Percentiles rank a stretch among this genome's conserved stretches.
phyloP scores from a whole-genome alignment of 495 filamentous ascomycete genomes.

The Talaromyces thailandensis region DNA sequence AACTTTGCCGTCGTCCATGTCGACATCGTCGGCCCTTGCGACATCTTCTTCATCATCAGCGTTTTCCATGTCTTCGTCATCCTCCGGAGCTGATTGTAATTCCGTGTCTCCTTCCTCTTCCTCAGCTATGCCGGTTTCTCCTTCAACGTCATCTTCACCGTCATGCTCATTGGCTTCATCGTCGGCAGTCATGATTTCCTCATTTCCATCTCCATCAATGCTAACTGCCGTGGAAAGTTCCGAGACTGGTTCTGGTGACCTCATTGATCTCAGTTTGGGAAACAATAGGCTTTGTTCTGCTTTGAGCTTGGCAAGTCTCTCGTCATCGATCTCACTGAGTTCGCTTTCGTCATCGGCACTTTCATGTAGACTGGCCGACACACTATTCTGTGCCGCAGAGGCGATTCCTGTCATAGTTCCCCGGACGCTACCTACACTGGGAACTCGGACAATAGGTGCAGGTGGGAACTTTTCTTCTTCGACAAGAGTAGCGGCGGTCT shows the following conservation, averaged over 20 bases:
- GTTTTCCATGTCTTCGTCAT: slow-evolving; percentile 18
- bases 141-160: slow-evolving; percentile 6
- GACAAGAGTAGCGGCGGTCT: slow-evolving; percentile 18
- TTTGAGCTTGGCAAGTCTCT: slow-evolving; percentile 34
- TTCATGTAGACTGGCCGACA: slow-evolving; percentile 57
- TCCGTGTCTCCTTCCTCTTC: slow-evolving; percentile 19
- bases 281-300: slow-evolving; percentile 25
- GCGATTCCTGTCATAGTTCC: slow-evolving; percentile 10
- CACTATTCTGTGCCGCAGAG: slow-evolving; percentile 27
- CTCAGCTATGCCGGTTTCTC: slow-evolving; percentile 12
- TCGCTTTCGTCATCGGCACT: slow-evolving; percentile 77
- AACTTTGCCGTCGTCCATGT: slow-evolving; percentile 7
- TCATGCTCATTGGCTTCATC: slow-evolving; percentile 5
- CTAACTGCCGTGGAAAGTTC: slow-evolving; percentile 19
- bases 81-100: slow-evolving; percentile 11
- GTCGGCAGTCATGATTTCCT: neutral
- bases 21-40: slow-evolving; percentile 8
- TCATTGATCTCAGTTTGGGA: slow-evolving; percentile 23
- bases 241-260: slow-evolving; percentile 15
- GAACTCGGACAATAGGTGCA: slow-evolving; percentile 1
- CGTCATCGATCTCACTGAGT: slow-evolving; percentile 57
- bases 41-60: slow-evolving; percentile 13
- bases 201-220: slow-evolving; percentile 17
- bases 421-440: slow-evolving; percentile 5
- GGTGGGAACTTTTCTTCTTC: slow-evolving; percentile 7